Evolutionary conservation across 352 stramenopile species (phyloP).

Genomic region (Globisporangium irregulare): DNA sequence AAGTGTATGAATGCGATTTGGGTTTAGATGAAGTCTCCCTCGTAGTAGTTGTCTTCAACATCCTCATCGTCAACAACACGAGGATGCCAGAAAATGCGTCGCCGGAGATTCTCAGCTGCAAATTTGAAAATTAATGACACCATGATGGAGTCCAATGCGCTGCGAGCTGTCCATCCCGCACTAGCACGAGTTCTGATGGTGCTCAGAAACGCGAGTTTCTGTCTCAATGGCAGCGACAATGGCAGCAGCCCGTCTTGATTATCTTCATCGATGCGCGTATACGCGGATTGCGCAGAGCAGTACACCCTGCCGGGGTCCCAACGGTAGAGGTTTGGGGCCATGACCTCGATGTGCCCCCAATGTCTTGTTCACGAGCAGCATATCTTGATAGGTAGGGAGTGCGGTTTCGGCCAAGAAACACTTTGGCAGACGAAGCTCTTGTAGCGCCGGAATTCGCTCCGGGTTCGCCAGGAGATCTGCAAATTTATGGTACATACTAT

Average conservation of each 20-base stretch:
- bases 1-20: too few relatives aligned
- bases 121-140: constrained; percentile 13
- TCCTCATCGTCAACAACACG: too few relatives aligned
- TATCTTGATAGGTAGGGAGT: background rate
- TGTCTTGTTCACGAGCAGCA: constrained; percentile 11
- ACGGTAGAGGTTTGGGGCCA: background rate
- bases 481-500: background rate
- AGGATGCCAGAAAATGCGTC: constrained; percentile 3
- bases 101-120: background rate
- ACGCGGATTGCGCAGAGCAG: background rate
- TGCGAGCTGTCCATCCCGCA: background rate
- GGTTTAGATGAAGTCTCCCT: too few relatives aligned
- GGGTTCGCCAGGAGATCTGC: background rate
- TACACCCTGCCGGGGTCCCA: background rate
- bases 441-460: constrained; percentile 6
- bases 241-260: constrained; percentile 1
- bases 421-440: constrained; percentile 8
- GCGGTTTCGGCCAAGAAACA: background rate
- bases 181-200: background rate
- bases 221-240: constrained; percentile 1
- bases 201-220: constrained; percentile 10
- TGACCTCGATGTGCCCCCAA: constrained; percentile 3
- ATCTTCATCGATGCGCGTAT: background rate
- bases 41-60: too few relatives aligned
- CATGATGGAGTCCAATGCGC: background rate